These are phyloP conservation scores for Nitzschia sp. DNA, from an alignment of 108 stramenopile genomes.

Conservation along the genomic window DNA sequence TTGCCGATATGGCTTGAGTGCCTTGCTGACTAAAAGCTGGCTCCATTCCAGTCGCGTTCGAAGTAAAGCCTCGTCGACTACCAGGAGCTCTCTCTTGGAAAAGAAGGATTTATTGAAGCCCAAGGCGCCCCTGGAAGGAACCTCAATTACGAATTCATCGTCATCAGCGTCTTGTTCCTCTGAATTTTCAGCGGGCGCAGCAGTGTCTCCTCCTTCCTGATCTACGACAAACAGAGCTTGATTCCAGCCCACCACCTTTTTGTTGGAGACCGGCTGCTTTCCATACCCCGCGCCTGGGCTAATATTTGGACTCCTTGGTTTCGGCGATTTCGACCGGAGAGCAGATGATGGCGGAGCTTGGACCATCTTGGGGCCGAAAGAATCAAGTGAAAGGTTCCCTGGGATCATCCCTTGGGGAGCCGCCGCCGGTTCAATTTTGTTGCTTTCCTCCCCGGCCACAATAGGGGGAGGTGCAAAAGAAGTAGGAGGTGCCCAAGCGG, in stretches of 20 bases:
- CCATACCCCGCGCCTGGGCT: too few relatives aligned
- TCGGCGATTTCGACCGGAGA: too few relatives aligned
- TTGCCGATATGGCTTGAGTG: slow-evolving; percentile 8
- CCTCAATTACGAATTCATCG: slow-evolving; percentile 2
- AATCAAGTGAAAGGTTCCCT: neutral
- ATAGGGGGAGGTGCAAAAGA: neutral
- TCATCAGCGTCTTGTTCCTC: neutral
- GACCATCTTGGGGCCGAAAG: too few relatives aligned
- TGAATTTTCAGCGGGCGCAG: neutral
- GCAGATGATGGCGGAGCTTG: too few relatives aligned
- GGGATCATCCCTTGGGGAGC: too few relatives aligned
- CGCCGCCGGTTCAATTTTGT: too few relatives aligned
- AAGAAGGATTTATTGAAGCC: neutral
- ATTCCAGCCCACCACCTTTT: slow-evolving; percentile 1
- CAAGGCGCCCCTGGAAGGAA: neutral
- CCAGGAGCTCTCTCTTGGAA: slow-evolving; percentile 2
- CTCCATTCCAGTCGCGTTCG: slow-evolving; percentile 22
- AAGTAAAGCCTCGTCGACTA: neutral
- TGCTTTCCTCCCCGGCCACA: neutral
- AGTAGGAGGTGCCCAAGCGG: too few relatives aligned
- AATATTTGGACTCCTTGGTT: too few relatives aligned
- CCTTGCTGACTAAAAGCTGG: neutral
- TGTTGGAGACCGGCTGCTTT: neutral
- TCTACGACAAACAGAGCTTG: slow-evolving; percentile 1
- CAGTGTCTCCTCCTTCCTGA: neutral